Conservation (phyloP, 2,329 filamentous ascomycete genomes). For the Hymenoscyphus infarciens region DNA sequence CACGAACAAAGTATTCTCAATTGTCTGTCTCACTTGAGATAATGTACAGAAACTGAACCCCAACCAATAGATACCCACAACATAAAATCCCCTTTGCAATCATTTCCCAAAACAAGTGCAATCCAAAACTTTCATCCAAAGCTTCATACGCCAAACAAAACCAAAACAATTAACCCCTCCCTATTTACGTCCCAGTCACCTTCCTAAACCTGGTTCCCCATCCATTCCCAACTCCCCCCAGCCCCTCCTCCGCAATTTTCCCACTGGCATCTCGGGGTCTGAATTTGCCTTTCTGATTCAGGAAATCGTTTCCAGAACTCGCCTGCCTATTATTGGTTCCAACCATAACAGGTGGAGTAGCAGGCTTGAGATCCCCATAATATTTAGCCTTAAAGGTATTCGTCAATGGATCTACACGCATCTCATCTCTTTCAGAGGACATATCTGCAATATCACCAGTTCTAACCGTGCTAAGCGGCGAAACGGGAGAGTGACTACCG, state of each 20-base stretch:
- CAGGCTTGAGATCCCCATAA: constrained; percentile 56
- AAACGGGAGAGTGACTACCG: constrained; percentile 25
- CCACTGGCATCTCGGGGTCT: constrained; percentile 64
- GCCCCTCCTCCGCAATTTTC: constrained; percentile 68
- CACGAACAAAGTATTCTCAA: background rate
- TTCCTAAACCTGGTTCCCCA: constrained; percentile 39
- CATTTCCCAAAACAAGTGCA: background rate
- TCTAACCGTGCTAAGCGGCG: constrained; percentile 45
- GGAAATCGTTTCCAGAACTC: constrained; percentile 56
- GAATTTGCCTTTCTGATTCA: constrained; percentile 24
- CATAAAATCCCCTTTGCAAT: background rate
- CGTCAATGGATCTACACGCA: constrained; percentile 22
- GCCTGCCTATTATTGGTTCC: constrained; percentile 46
- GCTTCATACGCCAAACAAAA: too few relatives aligned
- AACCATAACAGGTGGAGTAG: constrained; percentile 52
- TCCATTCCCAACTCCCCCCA: constrained; percentile 21
- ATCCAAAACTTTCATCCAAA: too few relatives aligned
- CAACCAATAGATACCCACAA: background rate
- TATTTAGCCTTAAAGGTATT: constrained; percentile 49
- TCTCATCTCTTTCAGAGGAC: constrained; percentile 13
- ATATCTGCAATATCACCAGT: constrained; percentile 47
- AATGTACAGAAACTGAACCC: background rate
- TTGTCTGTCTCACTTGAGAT: background rate
- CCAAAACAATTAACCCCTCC: too few relatives aligned
- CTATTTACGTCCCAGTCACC: constrained; percentile 29